phyloP scores from a whole-genome alignment of 441 rosid genomes.

The Brassica balearica region DNA sequence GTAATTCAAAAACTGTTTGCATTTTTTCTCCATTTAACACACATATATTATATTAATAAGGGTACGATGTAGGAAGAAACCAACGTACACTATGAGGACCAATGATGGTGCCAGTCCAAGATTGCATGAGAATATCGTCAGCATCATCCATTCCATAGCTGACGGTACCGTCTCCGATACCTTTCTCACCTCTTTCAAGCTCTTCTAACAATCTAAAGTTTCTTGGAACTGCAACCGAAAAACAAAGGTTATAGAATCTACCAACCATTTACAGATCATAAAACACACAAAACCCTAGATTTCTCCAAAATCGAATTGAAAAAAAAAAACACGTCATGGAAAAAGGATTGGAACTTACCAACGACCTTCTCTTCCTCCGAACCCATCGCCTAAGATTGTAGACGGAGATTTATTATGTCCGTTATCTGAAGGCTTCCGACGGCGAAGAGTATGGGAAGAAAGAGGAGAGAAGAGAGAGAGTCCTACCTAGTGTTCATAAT shows the following conservation, averaged over 20 bases:
- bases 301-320: not conserved
- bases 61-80: not conserved
- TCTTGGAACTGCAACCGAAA: constrained; percentile 61
- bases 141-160: constrained; percentile 99
- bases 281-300: constrained; percentile 17
- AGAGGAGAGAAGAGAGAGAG: not conserved
- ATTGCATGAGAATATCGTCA: constrained; percentile 92
- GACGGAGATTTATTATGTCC: not conserved
- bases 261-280: not conserved
- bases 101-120: constrained; percentile 95
- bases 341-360: constrained; percentile 45
- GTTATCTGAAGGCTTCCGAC: not conserved
- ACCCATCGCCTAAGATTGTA: constrained; percentile 47
- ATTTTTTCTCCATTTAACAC: not conserved
- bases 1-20: not conserved
- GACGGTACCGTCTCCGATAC: constrained; percentile 93
- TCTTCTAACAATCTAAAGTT: constrained; percentile 95
- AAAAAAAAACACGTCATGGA: not conserved
- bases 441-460: too few species aligned
- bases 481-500: not conserved
- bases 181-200: constrained; percentile 97
- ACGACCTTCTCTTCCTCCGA: constrained; percentile 68
- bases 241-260: not conserved
- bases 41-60: not conserved
- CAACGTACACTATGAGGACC: constrained; percentile 83